Percentiles rank a stretch among this genome's conserved stretches.
Conservation (phyloP, 2,329 filamentous ascomycete genomes). For the Ophiocordyceps camponoti-floridani region DNA sequence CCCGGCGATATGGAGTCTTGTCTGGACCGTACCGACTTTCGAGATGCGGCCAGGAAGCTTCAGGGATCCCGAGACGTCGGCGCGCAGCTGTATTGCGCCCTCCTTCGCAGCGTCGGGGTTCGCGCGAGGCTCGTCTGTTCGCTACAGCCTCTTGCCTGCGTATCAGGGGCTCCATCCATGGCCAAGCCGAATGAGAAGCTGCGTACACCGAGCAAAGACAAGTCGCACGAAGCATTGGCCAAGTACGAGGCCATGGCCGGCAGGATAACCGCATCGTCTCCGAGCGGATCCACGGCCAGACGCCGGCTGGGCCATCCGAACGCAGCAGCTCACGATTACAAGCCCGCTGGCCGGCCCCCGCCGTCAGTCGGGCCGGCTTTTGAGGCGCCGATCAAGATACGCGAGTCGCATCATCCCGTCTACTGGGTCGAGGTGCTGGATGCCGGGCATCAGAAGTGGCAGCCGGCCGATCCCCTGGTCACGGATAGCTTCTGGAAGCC, state of each 20-base stretch:
- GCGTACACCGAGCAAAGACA: constrained; percentile 13
- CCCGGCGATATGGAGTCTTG: constrained; percentile 48
- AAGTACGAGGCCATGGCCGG: constrained; percentile 19
- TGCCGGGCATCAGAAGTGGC: constrained; percentile 74
- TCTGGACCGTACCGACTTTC: constrained; percentile 56
- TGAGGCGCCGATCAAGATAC: constrained; percentile 25
- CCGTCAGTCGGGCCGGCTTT: constrained; percentile 11
- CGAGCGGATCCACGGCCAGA: constrained; percentile 19
- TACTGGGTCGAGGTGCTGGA: constrained; percentile 95
- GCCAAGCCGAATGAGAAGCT: constrained; percentile 18
- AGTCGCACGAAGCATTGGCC: constrained; percentile 7
- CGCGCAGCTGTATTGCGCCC: constrained; percentile 75
- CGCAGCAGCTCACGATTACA: constrained; percentile 32
- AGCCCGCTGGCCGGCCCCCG: constrained; percentile 20
- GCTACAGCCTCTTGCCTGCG: constrained; percentile 63
- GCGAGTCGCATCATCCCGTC: constrained; percentile 61
- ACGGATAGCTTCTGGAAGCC: constrained; percentile 61
- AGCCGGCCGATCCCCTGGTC: constrained; percentile 70
- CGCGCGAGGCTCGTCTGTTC: constrained; percentile 77
- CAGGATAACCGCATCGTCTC: constrained; percentile 12
- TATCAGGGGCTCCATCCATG: constrained; percentile 30
- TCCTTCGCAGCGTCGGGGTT: constrained; percentile 69
- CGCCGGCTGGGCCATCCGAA: constrained; percentile 34
- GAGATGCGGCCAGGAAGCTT: constrained; percentile 46
- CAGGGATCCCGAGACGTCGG: constrained; percentile 78